phyloP scores from a whole-genome alignment of 1,284 basidiomycete species.

The Ustilago lituana region DNA sequence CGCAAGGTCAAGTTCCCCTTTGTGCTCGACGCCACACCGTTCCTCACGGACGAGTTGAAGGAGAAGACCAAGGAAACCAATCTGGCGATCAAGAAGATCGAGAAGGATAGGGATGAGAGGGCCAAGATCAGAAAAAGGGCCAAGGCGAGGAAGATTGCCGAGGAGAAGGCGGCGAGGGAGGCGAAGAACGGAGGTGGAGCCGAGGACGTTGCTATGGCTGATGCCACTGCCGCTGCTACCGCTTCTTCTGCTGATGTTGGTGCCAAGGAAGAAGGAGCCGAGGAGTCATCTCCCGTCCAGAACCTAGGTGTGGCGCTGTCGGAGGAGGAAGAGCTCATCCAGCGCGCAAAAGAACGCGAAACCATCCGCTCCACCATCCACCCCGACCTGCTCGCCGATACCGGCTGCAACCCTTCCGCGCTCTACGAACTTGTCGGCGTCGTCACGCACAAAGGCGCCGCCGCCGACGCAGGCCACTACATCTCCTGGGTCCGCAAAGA shows the following conservation, averaged over 20 bases:
- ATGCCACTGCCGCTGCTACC: conserved; percentile 61
- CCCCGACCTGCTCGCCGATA: conserved; percentile 75
- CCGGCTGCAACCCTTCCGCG: conserved; percentile 78
- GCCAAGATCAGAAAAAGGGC: conserved; percentile 82
- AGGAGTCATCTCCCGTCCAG: not conserved
- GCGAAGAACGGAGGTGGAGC: conserved; percentile 53
- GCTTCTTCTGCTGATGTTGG: not conserved
- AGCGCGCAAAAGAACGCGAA: conserved; percentile 51
- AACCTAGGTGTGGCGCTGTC: conserved; percentile 68
- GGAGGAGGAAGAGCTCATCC: conserved; percentile 75
- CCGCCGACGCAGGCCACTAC: conserved; percentile 92
- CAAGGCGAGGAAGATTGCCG: conserved; percentile 70
- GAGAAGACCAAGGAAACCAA: conserved; percentile 77
- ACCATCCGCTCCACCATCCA: conserved; percentile 71
- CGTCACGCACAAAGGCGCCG: conserved; percentile 95
- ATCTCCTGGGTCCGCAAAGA: conserved; percentile 78
- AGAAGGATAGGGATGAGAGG: conserved; percentile 84
- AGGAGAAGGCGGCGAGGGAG: conserved; percentile 35
- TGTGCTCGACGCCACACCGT: conserved; percentile 84
- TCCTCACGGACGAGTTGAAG: conserved; percentile 82
- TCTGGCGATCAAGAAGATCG: conserved; percentile 78
- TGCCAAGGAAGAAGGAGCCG: not conserved
- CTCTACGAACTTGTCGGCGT: conserved; percentile 90
- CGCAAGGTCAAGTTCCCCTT: conserved; percentile 92
- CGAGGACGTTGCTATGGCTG: conserved; percentile 72